Percentiles rank a stretch among this genome's conserved stretches.
These are phyloP conservation scores for Protea cynaroides DNA, from an alignment of 164 flowering plant genomes.

Conservation along the genomic window DNA sequence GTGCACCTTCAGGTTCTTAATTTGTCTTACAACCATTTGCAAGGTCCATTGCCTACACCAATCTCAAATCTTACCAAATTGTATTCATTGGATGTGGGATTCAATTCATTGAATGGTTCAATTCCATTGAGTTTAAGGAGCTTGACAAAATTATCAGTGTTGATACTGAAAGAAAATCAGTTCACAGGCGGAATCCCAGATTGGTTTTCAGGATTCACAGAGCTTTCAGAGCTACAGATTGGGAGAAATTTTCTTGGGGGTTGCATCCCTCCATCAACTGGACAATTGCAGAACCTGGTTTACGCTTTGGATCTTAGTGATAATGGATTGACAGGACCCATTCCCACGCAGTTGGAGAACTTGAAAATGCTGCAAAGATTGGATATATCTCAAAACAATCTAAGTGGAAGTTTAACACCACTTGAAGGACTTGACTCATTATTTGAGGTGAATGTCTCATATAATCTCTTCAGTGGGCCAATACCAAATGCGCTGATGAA, in stretches of 20 bases:
- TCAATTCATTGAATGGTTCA: conserved; percentile 57
- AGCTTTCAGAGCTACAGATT: conserved; percentile 50
- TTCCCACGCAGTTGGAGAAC: conserved; percentile 46
- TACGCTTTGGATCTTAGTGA: conserved; percentile 57
- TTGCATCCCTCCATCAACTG: conserved; percentile 49
- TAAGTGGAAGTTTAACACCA: conserved; percentile 47
- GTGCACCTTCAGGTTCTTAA: conserved; percentile 30
- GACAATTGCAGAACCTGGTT: conserved; percentile 31
- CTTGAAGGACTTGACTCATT: conserved; percentile 33
- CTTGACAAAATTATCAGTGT: conserved; percentile 30
- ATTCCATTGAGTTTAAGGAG: conserved; percentile 41
- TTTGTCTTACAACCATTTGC: conserved; percentile 49
- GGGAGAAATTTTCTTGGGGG: conserved; percentile 66
- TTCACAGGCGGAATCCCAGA: conserved; percentile 57
- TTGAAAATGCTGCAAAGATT: conserved; percentile 37
- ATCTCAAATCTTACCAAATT: conserved; percentile 39
- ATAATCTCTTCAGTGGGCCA: conserved; percentile 57
- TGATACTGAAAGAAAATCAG: conserved; percentile 51
- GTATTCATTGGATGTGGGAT: conserved; percentile 45
- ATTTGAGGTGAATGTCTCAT: conserved; percentile 43
- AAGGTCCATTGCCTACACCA: conserved; percentile 53
- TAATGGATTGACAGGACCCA: conserved; percentile 43
- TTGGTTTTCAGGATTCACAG: conserved; percentile 42
- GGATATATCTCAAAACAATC: conserved; percentile 63
- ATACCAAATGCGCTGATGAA: conserved; percentile 43